Evolutionary conservation across 345 rosid species (phyloP), one percentile per base, ranked within the genome.

Genomic region (Citrus hindsii): DNA sequence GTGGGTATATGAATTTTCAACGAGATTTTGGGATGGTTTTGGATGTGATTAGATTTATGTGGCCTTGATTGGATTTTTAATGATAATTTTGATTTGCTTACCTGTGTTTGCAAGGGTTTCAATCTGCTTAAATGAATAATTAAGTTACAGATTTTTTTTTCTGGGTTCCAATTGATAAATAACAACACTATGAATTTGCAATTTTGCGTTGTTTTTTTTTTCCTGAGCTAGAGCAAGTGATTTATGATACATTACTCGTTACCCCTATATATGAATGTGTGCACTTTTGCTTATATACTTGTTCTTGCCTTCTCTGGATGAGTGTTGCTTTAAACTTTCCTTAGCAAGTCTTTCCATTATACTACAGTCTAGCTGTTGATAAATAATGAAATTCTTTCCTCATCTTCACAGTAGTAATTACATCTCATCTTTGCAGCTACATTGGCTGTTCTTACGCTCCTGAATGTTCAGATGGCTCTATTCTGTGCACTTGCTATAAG

Each of bases 401-500:
- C 38, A 9, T 38, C 25, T 72, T 67, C 16, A 16, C 28, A 25
- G 56, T 37, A n/a, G 28, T 27, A 27, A 27, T 27, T 27, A 27
- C 28, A 27, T 27, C 28, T 27, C 28, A 27, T 27, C 28, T 28
- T 28, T 28, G 28, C 28, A 96, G 99, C 83, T 6, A 88, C 94
- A 14, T 92, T 86, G 4, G 79, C 90, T 80, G 84, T 92, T 82
- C 86, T 96, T 80, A 78, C 92, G 63, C 69, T 66, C 69, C 83
- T 93, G 83, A 96, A 94, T 66, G 95, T 96, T 67, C 99, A 91
- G 82, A 89, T 87, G 94, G 97, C 98, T 76, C 85, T 92, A 76
- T 89, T 91, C 82, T 89, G 85, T 86, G 89, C 97, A 12, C 73
- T 96, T 51, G 84, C 73, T 1, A 80, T 92, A 80, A 87, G 98